A percentile compares a stretch with the other conserved stretches of the same genome.
These are phyloP conservation scores for Cetradonia linearis DNA, from an alignment of 495 filamentous ascomycete species.

Conservation along the genomic window DNA sequence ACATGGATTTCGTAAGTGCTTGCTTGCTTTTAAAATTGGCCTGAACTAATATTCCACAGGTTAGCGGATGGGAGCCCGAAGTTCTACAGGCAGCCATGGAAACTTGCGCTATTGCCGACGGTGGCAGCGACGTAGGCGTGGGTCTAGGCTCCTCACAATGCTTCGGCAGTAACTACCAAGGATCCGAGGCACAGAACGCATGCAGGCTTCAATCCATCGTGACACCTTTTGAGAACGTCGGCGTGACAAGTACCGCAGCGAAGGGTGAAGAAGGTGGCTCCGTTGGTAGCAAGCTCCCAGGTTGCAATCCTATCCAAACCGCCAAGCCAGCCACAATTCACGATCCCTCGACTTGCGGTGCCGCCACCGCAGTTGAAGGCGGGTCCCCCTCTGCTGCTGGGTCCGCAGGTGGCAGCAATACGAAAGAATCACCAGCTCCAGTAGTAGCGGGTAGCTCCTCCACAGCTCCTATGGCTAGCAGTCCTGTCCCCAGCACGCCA, in stretches of 20 bases:
- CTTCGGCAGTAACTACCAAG: neutral
- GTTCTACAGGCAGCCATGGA: neutral
- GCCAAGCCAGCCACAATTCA: slow-evolving; percentile 14
- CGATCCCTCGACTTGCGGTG: slow-evolving; percentile 10
- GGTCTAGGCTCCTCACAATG: neutral
- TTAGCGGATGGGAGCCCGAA: slow-evolving; percentile 24
- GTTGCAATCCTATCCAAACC: slow-evolving; percentile 23
- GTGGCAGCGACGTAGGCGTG: neutral
- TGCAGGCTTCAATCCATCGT: neutral
- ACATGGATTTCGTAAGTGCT: slow-evolving; percentile 51
- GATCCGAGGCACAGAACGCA: neutral
- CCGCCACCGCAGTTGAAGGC: slow-evolving; percentile 2
- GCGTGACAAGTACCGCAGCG: slow-evolving; percentile 1
- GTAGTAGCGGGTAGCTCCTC: neutral
- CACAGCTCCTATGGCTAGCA: neutral
- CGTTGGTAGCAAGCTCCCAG: slow-evolving; percentile 14
- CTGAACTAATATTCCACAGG: neutral
- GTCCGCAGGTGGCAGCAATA: neutral
- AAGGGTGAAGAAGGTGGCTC: neutral
- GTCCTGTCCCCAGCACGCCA: neutral
- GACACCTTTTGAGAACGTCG: neutral
- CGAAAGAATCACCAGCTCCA: neutral
- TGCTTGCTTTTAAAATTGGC: neutral
- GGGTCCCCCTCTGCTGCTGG: slow-evolving; percentile 7
- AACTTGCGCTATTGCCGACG: slow-evolving; percentile 1